A percentile compares a stretch with the other conserved stretches of the same genome.
Evolutionary conservation across 345 rosid species (phyloP).

Genomic region (Acer saccharum): DNA sequence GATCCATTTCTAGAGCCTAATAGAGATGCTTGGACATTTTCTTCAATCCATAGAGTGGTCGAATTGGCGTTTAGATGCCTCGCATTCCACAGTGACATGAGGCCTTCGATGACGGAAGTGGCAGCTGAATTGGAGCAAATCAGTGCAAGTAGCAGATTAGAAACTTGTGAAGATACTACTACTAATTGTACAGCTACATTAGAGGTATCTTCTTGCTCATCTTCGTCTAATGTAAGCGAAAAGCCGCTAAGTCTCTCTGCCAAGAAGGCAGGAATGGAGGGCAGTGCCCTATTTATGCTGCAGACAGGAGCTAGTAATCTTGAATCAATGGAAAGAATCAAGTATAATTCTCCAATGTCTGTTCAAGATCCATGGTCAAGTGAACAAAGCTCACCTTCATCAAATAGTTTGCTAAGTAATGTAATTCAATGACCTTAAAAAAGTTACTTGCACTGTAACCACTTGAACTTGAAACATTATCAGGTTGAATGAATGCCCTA

Average conservation of each 20-base stretch:
- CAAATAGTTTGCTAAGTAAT: slow-evolving; percentile 39
- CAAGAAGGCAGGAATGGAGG: slow-evolving; percentile 22
- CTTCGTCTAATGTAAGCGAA: slow-evolving; percentile 36
- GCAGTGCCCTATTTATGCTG: background rate
- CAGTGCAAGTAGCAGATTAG: slow-evolving; percentile 31
- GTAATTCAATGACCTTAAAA: slow-evolving; percentile 26
- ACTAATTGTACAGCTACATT: slow-evolving; percentile 23
- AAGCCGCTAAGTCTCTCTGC: slow-evolving; percentile 24
- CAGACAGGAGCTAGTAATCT: slow-evolving; percentile 18
- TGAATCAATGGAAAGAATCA: slow-evolving; percentile 28
- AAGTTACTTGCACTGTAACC: too few species aligned
- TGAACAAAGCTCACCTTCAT: slow-evolving; percentile 61
- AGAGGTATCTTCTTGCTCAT: slow-evolving; percentile 22
- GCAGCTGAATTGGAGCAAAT: slow-evolving; percentile 53
- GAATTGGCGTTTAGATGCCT: slow-evolving; percentile 83
- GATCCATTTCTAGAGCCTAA: slow-evolving; percentile 50
- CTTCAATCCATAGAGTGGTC: slow-evolving; percentile 49
- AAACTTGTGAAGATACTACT: slow-evolving; percentile 24
- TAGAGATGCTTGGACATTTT: slow-evolving; percentile 42
- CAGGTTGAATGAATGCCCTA: too few species aligned
- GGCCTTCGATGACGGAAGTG: slow-evolving; percentile 71
- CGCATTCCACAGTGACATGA: slow-evolving; percentile 62
- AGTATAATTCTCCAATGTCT: slow-evolving; percentile 40
- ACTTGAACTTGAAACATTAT: too few species aligned
- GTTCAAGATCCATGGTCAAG: slow-evolving; percentile 49